Conservation (phyloP, 106 monocot genomes). For the Iris macrosiphon region DNA sequence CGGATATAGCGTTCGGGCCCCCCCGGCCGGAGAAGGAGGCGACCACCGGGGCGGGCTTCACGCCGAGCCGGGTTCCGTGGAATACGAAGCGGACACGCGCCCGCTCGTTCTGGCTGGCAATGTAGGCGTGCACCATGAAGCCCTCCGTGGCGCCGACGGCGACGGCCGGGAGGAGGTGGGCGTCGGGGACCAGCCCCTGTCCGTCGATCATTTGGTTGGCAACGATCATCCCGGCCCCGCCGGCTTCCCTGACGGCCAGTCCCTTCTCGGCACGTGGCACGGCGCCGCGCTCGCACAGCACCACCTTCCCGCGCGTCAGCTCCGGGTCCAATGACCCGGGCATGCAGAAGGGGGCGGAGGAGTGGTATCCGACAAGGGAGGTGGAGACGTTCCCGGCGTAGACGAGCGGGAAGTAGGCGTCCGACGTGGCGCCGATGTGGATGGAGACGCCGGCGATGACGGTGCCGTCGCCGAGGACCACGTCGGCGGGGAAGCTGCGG, state of each 20-base stretch:
- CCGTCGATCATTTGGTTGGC: conserved; percentile 34
- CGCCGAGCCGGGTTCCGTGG: conserved; percentile 14
- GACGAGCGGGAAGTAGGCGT: neutral
- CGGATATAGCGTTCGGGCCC: conserved; percentile 11
- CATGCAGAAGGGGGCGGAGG: neutral
- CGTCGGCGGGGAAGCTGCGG: conserved; percentile 39
- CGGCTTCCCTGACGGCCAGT: conserved; percentile 21
- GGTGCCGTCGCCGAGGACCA: conserved; percentile 33
- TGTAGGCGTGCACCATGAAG: neutral
- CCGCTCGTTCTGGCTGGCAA: neutral
- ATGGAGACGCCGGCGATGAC: conserved; percentile 31
- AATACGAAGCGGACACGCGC: conserved; percentile 10
- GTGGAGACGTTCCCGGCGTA: neutral
- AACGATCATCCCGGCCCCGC: conserved; percentile 37
- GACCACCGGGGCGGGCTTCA: conserved; percentile 14
- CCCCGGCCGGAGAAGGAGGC: conserved; percentile 11
- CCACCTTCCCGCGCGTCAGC: conserved; percentile 25
- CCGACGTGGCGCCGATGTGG: conserved; percentile 20
- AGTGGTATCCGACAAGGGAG: neutral
- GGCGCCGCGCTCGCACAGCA: conserved; percentile 18
- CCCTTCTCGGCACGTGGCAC: conserved; percentile 10
- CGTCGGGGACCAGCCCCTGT: conserved; percentile 25
- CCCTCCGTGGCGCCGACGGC: conserved; percentile 20
- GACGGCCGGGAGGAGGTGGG: conserved; percentile 27
- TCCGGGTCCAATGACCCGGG: neutral